Base-by-base conservation (phyloP, 768 basidiomycete genomes). In the Lentinula detonsa region DNA sequence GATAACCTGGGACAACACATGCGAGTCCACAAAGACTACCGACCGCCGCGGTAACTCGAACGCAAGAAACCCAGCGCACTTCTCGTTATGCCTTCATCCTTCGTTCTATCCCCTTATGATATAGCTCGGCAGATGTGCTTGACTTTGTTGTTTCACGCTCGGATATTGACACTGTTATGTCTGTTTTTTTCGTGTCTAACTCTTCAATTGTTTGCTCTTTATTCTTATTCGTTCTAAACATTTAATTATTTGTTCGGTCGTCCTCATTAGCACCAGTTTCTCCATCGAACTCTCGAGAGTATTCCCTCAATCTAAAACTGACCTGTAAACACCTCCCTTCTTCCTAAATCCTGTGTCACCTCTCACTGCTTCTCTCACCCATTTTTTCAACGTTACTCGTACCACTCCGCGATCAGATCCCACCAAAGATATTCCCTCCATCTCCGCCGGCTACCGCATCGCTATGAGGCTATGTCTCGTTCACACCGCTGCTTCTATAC, bases 1-100 rank as follows among this genome's bases (percentile, higher is more conserved):
- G 90, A 92, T 67, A 92, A 92, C 71, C 81, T 92, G 40, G 78
- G 87, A 51, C 90, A 92, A 71, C 90, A 92, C 66, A 74, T 87
- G 70, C 85, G 86, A 66, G 86, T 90, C n/a, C 89, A 91, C 86
- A 31, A 76, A 84, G 52, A 75, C 31, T 59, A 48, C 33, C 31
- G 34, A 33, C 16, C 57, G 28, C 16, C 40, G 5, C 55, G 39
- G 28, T 56, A 56, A 28, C 28, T 28, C 3, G 28, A 21, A 21
- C 21, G 21, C 21, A 21, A 21, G 1, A 21, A 21, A 1, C 21
- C 21, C 21, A 21, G 28, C 28, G 28, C 28, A 28, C 2, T 28
- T 28, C 28, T 28, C 28, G 28, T 28, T 28, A 28, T 28, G 28
- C 28, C 28, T 28, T 28, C 34, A 33, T 34, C 11, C 21, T 1